A percentile compares a stretch with the other conserved stretches of the same genome.
Evolutionary conservation across 495 filamentous ascomycete genomes (phyloP).

Genomic region (Evansstolkia leycettana): DNA sequence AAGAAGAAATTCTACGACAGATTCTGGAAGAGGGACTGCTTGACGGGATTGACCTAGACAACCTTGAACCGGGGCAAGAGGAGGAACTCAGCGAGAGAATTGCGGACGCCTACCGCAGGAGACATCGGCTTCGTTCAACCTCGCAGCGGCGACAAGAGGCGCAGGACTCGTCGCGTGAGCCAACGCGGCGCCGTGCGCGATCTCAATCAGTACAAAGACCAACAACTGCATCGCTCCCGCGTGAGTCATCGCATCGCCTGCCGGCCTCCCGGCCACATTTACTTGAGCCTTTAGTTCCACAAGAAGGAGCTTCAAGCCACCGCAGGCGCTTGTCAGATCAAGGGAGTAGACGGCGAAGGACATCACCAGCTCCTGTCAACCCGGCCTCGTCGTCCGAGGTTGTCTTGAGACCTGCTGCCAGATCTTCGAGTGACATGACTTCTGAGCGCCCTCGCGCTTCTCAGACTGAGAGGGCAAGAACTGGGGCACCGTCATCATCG

Average conservation of each 20-base stretch:
- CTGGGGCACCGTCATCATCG: conserved; percentile 13
- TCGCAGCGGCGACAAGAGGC: conserved; percentile 17
- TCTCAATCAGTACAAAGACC: conserved; percentile 24
- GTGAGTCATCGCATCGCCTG: conserved; percentile 24
- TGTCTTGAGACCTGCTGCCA: conserved; percentile 19
- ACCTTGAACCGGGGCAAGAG: conserved; percentile 62
- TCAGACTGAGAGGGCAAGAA: conserved; percentile 10
- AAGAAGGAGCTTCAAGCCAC: conserved; percentile 20
- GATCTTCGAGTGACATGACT: conserved; percentile 32
- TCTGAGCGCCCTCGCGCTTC: conserved; percentile 21
- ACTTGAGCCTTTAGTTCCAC: conserved; percentile 30
- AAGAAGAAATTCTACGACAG: conserved; percentile 79
- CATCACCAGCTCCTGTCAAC: conserved; percentile 21
- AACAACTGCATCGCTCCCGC: conserved; percentile 3
- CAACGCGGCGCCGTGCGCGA: conserved; percentile 16
- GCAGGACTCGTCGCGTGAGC: conserved; percentile 10
- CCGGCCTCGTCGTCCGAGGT: conserved; percentile 28
- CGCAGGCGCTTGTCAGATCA: conserved; percentile 42
- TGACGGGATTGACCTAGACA: conserved; percentile 74
- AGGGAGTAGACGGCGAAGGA: conserved; percentile 16
- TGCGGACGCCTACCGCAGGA: conserved; percentile 68
- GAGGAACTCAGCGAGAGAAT: conserved; percentile 82
- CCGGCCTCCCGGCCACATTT: conserved; percentile 45
- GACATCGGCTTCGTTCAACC: conserved; percentile 39
- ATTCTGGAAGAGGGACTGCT: conserved; percentile 81